phyloP scores from a whole-genome alignment of 345 rosid genomes.

The Citrus sinensis region DVS_A1.0 CM039163.1:41457501-41458000 shows the following conservation, averaged over 20 bases:
- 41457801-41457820: constrained; percentile 14
- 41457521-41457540: no score
- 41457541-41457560: no score
- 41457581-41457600: neutral
- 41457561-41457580: neutral
- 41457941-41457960: constrained; percentile 84
- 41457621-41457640: neutral
- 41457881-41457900: constrained; percentile 39
- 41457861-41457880: neutral
- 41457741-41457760: neutral
- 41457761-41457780: constrained; percentile 14
- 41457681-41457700: neutral
- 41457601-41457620: neutral
- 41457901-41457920: constrained; percentile 92
- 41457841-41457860: neutral
- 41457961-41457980: constrained; percentile 94
- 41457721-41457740: neutral
- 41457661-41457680: neutral
- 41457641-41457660: neutral
- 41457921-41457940: constrained; percentile 84
- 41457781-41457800: constrained; percentile 1
- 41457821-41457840: neutral
- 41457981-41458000: constrained; percentile 98
- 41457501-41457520: no score
- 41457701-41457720: neutral